Evolutionary conservation across 768 basidiomycete species (phyloP).

Genomic region (Suillus alpinus): DNA sequence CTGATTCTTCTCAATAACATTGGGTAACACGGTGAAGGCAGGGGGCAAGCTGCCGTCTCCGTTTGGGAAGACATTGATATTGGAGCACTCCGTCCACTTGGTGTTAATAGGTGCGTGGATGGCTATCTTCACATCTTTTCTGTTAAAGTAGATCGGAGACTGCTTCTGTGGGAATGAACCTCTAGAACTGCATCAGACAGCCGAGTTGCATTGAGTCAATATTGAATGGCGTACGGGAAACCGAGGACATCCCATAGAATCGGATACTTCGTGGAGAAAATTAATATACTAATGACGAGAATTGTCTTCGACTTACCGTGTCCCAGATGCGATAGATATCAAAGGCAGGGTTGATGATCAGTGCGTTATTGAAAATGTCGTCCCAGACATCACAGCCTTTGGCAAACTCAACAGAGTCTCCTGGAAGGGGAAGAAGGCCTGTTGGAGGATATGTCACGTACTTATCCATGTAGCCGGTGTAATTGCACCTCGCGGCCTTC

Average conservation of each 20-base stretch:
- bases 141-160: slow-evolving; percentile 68
- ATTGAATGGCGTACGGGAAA: slow-evolving; percentile 53
- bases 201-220: not conserved
- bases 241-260: slow-evolving; percentile 77
- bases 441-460: slow-evolving; percentile 66
- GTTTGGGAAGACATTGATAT: slow-evolving; percentile 55
- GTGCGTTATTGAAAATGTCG: slow-evolving; percentile 57
- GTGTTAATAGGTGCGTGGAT: slow-evolving; percentile 67
- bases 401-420: slow-evolving; percentile 43
- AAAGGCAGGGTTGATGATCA: slow-evolving; percentile 69
- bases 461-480: slow-evolving; percentile 59
- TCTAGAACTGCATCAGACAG: slow-evolving; percentile 31
- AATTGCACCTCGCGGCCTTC: slow-evolving; percentile 52
- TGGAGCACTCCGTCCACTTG: slow-evolving; percentile 62
- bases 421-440: slow-evolving; percentile 64
- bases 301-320: slow-evolving; percentile 35
- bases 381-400: slow-evolving; percentile 67
- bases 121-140: slow-evolving; percentile 56
- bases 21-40: slow-evolving; percentile 63
- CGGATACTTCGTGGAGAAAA: slow-evolving; percentile 40
- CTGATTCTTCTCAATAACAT: slow-evolving; percentile 71
- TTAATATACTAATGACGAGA: not conserved
- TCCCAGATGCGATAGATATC: slow-evolving; percentile 77
- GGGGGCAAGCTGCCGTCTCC: slow-evolving; percentile 63
- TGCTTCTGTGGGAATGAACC: slow-evolving; percentile 56